Base-by-base conservation (phyloP, 2,329 filamentous ascomycete species). In the Sarocladium kiliense region DNA sequence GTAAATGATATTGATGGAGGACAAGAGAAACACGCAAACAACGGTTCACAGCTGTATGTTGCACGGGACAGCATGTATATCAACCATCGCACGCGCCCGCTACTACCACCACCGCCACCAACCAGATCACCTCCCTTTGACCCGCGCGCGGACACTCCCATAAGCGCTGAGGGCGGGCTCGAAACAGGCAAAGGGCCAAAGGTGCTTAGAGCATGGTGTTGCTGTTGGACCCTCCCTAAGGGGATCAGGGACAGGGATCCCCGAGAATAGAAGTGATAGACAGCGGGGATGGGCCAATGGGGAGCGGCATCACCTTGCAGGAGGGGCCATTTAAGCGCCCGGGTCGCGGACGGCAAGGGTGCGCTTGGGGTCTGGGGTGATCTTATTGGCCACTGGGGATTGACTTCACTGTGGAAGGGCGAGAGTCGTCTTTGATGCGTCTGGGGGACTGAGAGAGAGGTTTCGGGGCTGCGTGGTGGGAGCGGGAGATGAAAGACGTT, bases 251-350 rank as follows among this genome's bases (percentile, higher is more conserved):
- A 23, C 36, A 42, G 56, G 56, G 27, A 49, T 59, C 56, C 56
- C 55, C 37, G 42, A 54, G 55, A 57, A 57, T 57, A 57, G 56
- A 23, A 44, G 23, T 16, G 23, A 36, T 18, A 18, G 60, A 45
- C 44, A 32, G 16, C 50, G 54, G 54, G 49, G 58, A 18, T 39
- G 53, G 59, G 32, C 66, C 67, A 69, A 69, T 69, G 56, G 63
- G 50, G 27, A 56, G 37, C 30, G 53, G 55, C 57, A 66, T 69
- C 67, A 69, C 67, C 62, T 63, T 68, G 66, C 67, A 67, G 57
- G 53, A 30, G 53, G 16, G 23, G 23, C 2, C 23, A 47, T 57
- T 18, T 62, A 64, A 63, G 60, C 63, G 62, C 62, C 45, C 45
- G 55, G 47, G 53, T 36, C 18, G 4, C 34, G 27, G 27, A n/a